phyloP scores from a whole-genome alignment of 2,329 filamentous ascomycete genomes.

The Neonectria coccinea region DNA sequence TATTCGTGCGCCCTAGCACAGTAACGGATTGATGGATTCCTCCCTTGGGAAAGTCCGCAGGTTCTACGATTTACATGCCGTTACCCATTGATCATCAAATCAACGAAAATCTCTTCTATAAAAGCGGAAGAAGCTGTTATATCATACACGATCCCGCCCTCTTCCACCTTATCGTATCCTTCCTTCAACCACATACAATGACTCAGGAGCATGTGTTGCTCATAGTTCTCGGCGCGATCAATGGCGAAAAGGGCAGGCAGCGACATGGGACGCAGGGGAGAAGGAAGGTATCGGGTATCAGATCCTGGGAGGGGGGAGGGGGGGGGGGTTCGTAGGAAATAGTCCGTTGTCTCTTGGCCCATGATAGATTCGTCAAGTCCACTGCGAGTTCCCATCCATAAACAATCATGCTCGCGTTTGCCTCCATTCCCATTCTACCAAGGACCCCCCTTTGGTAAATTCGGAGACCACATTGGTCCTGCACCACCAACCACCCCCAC shows the following conservation, averaged over 20 bases:
- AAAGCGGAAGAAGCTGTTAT: constrained; percentile 23
- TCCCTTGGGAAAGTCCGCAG: not conserved
- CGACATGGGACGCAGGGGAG: constrained; percentile 4
- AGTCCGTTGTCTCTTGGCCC: constrained; percentile 45
- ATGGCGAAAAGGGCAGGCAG: constrained; percentile 5
- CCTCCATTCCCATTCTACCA: constrained; percentile 37
- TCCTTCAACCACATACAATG: constrained; percentile 13
- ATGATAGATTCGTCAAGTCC: constrained; percentile 45
- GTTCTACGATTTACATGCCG: not conserved
- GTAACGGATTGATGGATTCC: not conserved
- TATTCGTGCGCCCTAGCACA: not conserved
- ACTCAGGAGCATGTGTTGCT: constrained; percentile 11
- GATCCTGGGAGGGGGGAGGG: constrained; percentile 19
- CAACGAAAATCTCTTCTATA: constrained; percentile 25
- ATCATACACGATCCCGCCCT: constrained; percentile 30
- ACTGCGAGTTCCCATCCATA: constrained; percentile 41
- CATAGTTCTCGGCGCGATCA: constrained; percentile 1
- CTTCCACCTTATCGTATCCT: constrained; percentile 1
- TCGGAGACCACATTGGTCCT: constrained; percentile 31
- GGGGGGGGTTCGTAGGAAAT: constrained; percentile 28
- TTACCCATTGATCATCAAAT: constrained; percentile 2
- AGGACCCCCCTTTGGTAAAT: constrained; percentile 38
- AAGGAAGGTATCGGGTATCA: constrained; percentile 14
- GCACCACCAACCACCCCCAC: constrained; percentile 28
- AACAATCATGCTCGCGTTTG: constrained; percentile 44